A percentile compares a stretch with the other conserved stretches of the same genome.
These are phyloP conservation scores for Candida glucosophila DNA, from an alignment of 1,139 yeast genomes.

Conservation along the genomic window DNA sequence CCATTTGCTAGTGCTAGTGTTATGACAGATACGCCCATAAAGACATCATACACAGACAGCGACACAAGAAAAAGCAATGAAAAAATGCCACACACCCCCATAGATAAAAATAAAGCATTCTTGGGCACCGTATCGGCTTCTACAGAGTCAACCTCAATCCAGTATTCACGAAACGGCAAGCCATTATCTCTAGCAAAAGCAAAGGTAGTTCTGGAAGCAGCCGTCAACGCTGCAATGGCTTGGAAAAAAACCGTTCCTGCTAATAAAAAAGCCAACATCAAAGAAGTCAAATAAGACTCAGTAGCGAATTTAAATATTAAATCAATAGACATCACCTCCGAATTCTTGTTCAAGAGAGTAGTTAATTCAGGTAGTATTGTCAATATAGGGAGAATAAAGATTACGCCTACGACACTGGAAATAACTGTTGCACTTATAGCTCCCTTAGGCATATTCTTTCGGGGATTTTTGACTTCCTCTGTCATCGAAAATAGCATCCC, in stretches of 20 bases:
- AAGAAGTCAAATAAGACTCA: constrained; percentile 56
- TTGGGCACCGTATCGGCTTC: constrained; percentile 59
- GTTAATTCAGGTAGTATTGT: constrained; percentile 62
- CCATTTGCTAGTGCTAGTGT: constrained; percentile 72
- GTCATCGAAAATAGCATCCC: constrained; percentile 77
- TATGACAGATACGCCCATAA: constrained; percentile 80
- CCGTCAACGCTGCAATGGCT: constrained; percentile 71
- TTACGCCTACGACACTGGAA: constrained; percentile 59
- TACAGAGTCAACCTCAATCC: constrained; percentile 56
- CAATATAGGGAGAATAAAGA: constrained; percentile 63
- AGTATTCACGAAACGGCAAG: constrained; percentile 56
- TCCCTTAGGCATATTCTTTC: constrained; percentile 71
- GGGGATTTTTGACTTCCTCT: constrained; percentile 74
- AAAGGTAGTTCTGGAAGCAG: constrained; percentile 80
- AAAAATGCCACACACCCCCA: constrained; percentile 51
- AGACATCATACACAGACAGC: constrained; percentile 72
- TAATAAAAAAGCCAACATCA: constrained; percentile 56
- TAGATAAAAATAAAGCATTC: constrained; percentile 64
- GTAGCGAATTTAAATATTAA: constrained; percentile 64
- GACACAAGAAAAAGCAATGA: constrained; percentile 64
- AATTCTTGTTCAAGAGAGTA: constrained; percentile 46
- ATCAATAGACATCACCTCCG: constrained; percentile 59
- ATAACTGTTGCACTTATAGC: constrained; percentile 57
- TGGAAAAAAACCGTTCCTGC: constrained; percentile 70
- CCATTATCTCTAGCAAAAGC: constrained; percentile 90